Evolutionary conservation across 2,329 filamentous ascomycete species (phyloP), one percentile per base, ranked within the genome.

Genomic region (Monosporascus ibericus): DNA sequence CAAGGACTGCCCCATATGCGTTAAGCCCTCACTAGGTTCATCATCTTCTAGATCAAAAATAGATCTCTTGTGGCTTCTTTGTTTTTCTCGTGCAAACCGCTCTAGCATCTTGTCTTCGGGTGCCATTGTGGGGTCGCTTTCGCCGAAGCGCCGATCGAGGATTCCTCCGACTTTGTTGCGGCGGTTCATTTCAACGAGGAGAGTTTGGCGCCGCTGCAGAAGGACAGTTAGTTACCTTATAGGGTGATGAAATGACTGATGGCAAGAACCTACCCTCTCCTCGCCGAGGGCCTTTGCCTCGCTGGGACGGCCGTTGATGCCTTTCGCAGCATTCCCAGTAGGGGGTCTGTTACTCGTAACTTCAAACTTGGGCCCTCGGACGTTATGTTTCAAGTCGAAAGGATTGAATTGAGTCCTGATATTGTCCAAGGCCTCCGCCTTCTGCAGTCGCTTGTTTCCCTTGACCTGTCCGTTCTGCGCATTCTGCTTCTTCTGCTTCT

Each of bases 321-420:
- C 79, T 58, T 80, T 82, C 25, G 77, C 74, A 27, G 77, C 75
- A 65, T 75, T 75, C 48, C 74, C 74, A 30, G 71, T 72, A 14
- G 74, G 71, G 6, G 81, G 77, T 53, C 81, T 81, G 57, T 81
- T 82, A 50, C 80, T 92, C 0, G 88, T 91, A 44, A 92, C 86
- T 44, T 92, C 85, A 59, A 95, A 95, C 65, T 97, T 97, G 52
- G 85, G 85, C 0, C 86, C 88, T 54, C 87, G 81, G 1, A 85
- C 78, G 40, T 87, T 84, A 53, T 88, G 84, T 71, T 95, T 95
- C 68, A 96, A 82, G 67, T 99, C 94, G 71, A 99, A 99, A 0
- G 94, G 94, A 69, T 99, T 99, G 81, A 97, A 97, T 61, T 92
- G 87, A 65, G 97, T 92, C 66, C 94, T 87, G 68, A 99, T 96